Evolutionary conservation across 2,329 filamentous ascomycete species (phyloP), one percentile per base, ranked within the genome.

Genomic region (Alternaria burnsii): DNA sequence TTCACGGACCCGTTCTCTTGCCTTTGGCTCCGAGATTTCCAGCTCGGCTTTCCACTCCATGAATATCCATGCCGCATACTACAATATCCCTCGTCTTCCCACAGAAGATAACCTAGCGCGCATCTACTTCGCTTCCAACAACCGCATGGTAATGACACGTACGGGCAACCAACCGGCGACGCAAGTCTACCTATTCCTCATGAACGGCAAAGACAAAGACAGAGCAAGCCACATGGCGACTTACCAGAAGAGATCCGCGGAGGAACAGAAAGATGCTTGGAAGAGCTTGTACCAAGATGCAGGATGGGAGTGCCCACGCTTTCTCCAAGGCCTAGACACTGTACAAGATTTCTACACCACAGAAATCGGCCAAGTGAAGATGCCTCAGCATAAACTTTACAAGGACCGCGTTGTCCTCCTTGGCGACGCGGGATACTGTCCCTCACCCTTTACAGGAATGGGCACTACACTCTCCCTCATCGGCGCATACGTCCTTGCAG

Each of bases 371-470:
- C 78, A 83, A 48, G 79, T 88, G 26, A 81, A 81, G 48, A 63
- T 83, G 64, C 68, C 78, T 0, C 58, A 59, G 3, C 85, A 30
- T 0, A 18, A 24, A 3, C 32, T 81, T 81, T 80, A 74, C 18
- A 72, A 72, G 0, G 82, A 83, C 0, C 80, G 85, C 0, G 79
- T 87, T 1, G 81, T 78, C 0, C 73, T 88, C 0, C 59, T 87
- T 0, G 87, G 86, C 0, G 86, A 89, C 63, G 83, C 87, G 0
- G 79, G 71, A 0, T 77, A 76, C 54, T 78, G 41, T 62, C 69
- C 43, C 36, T 59, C 52, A 5, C 66, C 71, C 10, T 70, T 71
- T 1, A 71, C 69, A 14, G 72, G 71, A 1, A 59, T 68, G 30
- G 72, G 73, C 0, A 71, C 71, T 1, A 75, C 71, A 10, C 65